These are phyloP conservation scores for Aspergillus bombycis DNA, from an alignment of 2,329 filamentous ascomycete genomes.

Conservation along the genomic window DNA sequence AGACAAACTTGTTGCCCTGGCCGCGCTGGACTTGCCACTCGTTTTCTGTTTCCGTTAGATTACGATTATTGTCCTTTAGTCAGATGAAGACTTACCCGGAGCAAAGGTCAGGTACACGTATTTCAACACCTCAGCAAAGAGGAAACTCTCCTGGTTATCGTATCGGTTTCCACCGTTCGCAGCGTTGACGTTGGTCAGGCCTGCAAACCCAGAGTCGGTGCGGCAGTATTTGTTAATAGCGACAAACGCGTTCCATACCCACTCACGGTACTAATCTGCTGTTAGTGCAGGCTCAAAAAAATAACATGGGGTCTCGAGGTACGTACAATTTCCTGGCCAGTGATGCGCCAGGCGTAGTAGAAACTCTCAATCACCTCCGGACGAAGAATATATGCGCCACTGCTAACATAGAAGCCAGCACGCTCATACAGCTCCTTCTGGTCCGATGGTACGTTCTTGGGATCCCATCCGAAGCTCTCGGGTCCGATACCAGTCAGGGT, in stretches of 20 bases:
- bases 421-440: constrained; percentile 64
- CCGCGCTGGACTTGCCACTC: constrained; percentile 59
- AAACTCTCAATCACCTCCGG: constrained; percentile 82
- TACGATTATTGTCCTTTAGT: background rate
- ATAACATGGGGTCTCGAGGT: background rate
- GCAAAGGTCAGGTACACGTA: constrained; percentile 76
- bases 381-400: constrained; percentile 67
- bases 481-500: constrained; percentile 77
- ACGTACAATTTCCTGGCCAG: constrained; percentile 63
- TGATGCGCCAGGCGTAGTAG: constrained; percentile 85
- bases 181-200: constrained; percentile 67
- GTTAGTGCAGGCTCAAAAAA: constrained; percentile 16
- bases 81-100: constrained; percentile 28
- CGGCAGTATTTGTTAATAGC: constrained; percentile 67
- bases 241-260: constrained; percentile 78
- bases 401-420: constrained; percentile 73
- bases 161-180: constrained; percentile 61
- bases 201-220: constrained; percentile 68
- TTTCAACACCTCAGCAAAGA: constrained; percentile 86
- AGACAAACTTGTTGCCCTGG: constrained; percentile 60
- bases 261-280: constrained; percentile 67
- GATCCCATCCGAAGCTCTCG: constrained; percentile 68
- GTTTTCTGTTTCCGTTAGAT: constrained; percentile 50
- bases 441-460: constrained; percentile 50
- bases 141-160: constrained; percentile 84